phyloP scores from a whole-genome alignment of 2,329 filamentous ascomycete genomes.

The Microsporum audouinii region DNA sequence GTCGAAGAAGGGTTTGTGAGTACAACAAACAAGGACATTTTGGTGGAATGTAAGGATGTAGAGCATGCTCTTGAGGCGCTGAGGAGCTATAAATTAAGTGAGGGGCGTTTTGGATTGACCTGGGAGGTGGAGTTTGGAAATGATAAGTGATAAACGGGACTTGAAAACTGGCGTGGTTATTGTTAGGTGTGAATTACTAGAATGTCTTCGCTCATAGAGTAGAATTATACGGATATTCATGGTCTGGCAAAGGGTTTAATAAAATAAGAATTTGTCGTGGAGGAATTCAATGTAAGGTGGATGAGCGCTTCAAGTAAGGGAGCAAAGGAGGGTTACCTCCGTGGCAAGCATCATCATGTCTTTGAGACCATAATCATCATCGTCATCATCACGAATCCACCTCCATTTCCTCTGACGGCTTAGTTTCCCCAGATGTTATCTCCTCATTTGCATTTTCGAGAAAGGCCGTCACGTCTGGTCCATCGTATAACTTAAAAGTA shows the following conservation, averaged over 20 bases:
- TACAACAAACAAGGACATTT: conserved; percentile 57
- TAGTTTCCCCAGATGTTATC: conserved; percentile 40
- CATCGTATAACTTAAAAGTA: conserved; percentile 83
- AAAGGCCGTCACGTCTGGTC: conserved; percentile 73
- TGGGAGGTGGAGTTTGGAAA: conserved; percentile 49
- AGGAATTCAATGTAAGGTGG: background rate
- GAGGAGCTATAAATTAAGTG: conserved; percentile 61
- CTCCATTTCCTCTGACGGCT: conserved; percentile 42
- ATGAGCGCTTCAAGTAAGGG: background rate
- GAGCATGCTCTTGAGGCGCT: conserved; percentile 62
- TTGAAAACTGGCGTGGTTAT: background rate
- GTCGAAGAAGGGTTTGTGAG: conserved; percentile 68
- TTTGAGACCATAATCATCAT: conserved; percentile 2
- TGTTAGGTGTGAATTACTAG: background rate
- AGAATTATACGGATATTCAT: background rate
- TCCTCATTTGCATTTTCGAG: conserved; percentile 57
- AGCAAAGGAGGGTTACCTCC: background rate
- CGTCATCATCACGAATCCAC: conserved; percentile 36
- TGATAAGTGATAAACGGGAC: background rate
- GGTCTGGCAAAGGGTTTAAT: background rate
- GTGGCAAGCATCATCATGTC: background rate
- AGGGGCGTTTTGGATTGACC: conserved; percentile 65
- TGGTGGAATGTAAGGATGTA: conserved; percentile 62
- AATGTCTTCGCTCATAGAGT: background rate
- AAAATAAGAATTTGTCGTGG: background rate